Evolutionary conservation across 2,329 filamentous ascomycete genomes (phyloP), one percentile per base, ranked within the genome.

Genomic region (Plectosphaerella cucumerina): DNA sequence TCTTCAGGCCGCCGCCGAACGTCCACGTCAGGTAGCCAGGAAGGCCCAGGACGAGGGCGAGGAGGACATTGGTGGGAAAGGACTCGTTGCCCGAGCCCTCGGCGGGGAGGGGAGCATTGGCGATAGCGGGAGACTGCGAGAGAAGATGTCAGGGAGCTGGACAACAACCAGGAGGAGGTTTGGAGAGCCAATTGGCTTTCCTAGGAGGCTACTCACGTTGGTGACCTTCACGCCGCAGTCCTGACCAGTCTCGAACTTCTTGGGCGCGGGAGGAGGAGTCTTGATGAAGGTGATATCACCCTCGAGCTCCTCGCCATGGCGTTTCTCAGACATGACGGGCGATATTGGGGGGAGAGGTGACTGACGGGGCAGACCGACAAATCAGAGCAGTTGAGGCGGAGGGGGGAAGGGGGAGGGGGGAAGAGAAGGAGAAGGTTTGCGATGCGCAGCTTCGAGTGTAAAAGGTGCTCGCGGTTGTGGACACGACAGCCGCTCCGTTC

Each of bases 91-190:
- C 89, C 48, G 90, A 76, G 47, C 84, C 89, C 69, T 99, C 94
- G 58, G 92, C 93, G 35, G 94, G 94, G 42, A 97, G 84, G 58
- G 94, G 91, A 46, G 86, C 89, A 83, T 97, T 97, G 68, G 95
- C 89, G 74, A 97, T 97, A 55, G 90, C 75, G 31, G 90, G 87
- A 64, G 84, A 93, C 92, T 95, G 65, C 54, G 59, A 52, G 56
- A 39, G 4, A 26, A 20, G n/a, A 9, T 44, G n/a, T 54, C n/a
- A 56, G 54, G 34, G 23, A n/a, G n/a, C n/a, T n/a, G n/a, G 10
- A 31, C 26, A 31, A 31, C 35, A 12, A n/a, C n/a, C 21, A 12
- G 15, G n/a, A 12, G 35, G 11, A 6, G 6, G 11, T 10, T 15
- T 10, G 4, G 5, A 5, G 48, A 43, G 33, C 12, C 49, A 37